Conservation (phyloP, 805 yeast species). For the Metschnikowia dekortorum region DNA sequence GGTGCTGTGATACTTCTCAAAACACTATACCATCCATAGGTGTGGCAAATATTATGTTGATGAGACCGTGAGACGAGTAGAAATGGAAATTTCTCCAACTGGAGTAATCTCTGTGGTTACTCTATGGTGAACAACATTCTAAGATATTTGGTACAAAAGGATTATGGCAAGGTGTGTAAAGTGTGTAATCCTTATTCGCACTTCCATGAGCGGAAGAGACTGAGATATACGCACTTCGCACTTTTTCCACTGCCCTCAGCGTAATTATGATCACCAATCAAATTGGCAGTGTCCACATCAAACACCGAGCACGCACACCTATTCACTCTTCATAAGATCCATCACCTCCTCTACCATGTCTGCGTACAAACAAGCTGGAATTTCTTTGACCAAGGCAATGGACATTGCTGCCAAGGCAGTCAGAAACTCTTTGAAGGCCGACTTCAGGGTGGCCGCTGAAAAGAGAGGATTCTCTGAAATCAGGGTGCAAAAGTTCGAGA, state of each 20-base stretch:
- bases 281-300: conserved; percentile 9
- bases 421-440: conserved; percentile 85
- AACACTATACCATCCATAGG: too few relatives aligned
- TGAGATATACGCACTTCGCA: conserved; percentile 4
- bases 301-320: conserved; percentile 9
- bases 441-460: conserved; percentile 66
- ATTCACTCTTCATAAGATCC: conserved; percentile 2
- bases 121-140: too few relatives aligned
- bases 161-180: too few relatives aligned
- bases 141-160: too few relatives aligned
- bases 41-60: too few relatives aligned
- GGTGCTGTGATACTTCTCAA: too few relatives aligned
- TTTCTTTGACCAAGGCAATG: conserved; percentile 76
- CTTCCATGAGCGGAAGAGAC: not conserved
- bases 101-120: too few relatives aligned
- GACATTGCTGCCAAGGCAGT: conserved; percentile 86
- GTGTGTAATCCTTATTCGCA: not conserved
- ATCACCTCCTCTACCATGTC: conserved; percentile 25
- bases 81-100: too few relatives aligned
- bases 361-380: conserved; percentile 48
- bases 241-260: not conserved
- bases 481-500: conserved; percentile 62
- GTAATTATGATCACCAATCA: conserved; percentile 19
- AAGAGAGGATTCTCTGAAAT: conserved; percentile 74
- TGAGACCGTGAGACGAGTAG: too few relatives aligned